These are phyloP conservation scores for Russula virescens DNA, from an alignment of 768 basidiomycete genomes.

Conservation along the genomic window DNA sequence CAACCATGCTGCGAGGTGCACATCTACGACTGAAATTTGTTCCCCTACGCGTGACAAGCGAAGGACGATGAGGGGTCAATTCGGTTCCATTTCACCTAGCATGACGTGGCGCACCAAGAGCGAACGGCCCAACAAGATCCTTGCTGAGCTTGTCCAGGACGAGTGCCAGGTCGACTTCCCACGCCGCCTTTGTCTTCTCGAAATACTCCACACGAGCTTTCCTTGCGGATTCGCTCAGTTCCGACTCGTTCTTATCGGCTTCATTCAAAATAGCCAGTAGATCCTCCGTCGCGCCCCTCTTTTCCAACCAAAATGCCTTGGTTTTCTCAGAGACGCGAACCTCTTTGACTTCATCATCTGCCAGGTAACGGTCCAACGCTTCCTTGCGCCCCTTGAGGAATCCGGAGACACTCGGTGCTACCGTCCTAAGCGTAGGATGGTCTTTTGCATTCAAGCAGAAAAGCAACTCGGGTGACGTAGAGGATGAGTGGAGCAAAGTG, in stretches of 20 bases:
- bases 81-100: background rate
- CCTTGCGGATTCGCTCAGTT: constrained; percentile 38
- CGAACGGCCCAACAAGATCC: constrained; percentile 58
- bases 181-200: constrained; percentile 42
- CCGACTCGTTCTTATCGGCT: constrained; percentile 37
- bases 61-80: background rate
- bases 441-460: constrained; percentile 55
- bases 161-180: constrained; percentile 46
- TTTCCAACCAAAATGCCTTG: constrained; percentile 55
- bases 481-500: constrained; percentile 56
- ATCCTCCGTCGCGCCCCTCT: constrained; percentile 40
- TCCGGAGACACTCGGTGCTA: constrained; percentile 41
- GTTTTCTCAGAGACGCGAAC: constrained; percentile 57
- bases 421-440: constrained; percentile 42
- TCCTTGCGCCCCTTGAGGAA: constrained; percentile 43
- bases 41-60: constrained; percentile 51
- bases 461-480: constrained; percentile 58
- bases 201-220: constrained; percentile 46
- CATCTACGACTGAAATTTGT: constrained; percentile 74
- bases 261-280: constrained; percentile 43
- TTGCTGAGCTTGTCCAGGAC: constrained; percentile 45
- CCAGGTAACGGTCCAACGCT: constrained; percentile 45
- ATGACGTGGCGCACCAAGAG: constrained; percentile 45
- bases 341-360: constrained; percentile 44
- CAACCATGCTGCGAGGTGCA: constrained; percentile 77